Percentiles rank a stretch among this genome's conserved stretches.
Conservation (phyloP, 495 filamentous ascomycete genomes). For the Apodospora peruviana region DNA sequence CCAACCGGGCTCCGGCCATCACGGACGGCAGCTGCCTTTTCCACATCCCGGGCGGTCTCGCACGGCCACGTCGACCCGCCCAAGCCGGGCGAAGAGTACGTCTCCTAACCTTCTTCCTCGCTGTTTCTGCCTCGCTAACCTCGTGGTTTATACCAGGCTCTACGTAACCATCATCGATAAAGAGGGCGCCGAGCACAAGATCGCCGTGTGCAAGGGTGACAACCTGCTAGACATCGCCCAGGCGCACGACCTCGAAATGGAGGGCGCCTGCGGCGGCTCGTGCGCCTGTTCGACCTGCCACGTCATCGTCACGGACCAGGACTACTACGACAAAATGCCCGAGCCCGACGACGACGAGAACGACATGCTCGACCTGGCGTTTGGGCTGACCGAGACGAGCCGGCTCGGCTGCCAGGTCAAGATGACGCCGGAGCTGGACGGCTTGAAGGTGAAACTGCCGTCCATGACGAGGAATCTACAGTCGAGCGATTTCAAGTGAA, state of each 20-base stretch:
- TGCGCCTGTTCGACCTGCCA: constrained; percentile 98
- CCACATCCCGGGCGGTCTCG: constrained; percentile 48
- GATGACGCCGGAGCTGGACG: constrained; percentile 87
- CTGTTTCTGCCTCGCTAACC: neutral
- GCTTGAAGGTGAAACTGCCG: constrained; percentile 75
- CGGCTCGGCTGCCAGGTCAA: constrained; percentile 90
- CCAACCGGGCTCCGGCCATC: neutral
- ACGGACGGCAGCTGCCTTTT: constrained; percentile 36
- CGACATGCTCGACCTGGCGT: constrained; percentile 96
- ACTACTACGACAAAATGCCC: constrained; percentile 83
- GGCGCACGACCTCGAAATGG: constrained; percentile 94
- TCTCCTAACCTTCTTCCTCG: neutral
- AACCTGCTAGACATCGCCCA: constrained; percentile 94
- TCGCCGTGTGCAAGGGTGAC: constrained; percentile 78
- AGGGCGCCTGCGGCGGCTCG: constrained; percentile 92
- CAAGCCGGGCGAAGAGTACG: constrained; percentile 92
- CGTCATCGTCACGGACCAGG: constrained; percentile 80
- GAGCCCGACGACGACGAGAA: constrained; percentile 98
- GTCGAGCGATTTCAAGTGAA: constrained; percentile 75
- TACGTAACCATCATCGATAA: constrained; percentile 93
- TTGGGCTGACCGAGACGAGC: constrained; percentile 92
- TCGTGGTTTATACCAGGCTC: constrained; percentile 52
- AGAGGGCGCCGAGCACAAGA: constrained; percentile 66
- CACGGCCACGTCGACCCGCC: constrained; percentile 82
- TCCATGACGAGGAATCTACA: constrained; percentile 95